These are phyloP conservation scores for Trichomonas gallinae DNA, from an alignment of 208 protist species.

Conservation along the genomic window DNA sequence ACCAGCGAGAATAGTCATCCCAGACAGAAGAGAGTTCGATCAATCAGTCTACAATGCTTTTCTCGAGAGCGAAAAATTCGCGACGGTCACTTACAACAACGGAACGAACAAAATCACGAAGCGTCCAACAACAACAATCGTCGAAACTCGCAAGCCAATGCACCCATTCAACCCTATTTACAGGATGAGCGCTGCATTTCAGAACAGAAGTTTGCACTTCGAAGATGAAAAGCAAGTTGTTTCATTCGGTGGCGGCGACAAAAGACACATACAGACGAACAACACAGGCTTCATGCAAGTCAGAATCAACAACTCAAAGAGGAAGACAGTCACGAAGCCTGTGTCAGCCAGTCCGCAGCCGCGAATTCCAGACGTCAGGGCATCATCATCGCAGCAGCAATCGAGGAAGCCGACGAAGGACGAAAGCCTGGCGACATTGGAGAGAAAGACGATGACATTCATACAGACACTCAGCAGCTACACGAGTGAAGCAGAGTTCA, in stretches of 20 bases:
- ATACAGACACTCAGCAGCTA: not conserved
- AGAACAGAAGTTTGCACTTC: not conserved
- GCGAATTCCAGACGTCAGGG: not conserved
- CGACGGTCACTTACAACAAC: not conserved
- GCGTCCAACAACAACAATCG: not conserved
- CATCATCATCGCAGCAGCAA: not conserved
- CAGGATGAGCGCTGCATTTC: not conserved
- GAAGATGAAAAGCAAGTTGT: not conserved
- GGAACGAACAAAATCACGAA: not conserved
- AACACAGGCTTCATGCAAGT: not conserved
- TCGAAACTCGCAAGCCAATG: not conserved
- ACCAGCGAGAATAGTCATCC: not conserved
- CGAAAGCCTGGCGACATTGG: not conserved
- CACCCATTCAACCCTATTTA: not conserved
- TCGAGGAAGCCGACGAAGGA: not conserved
- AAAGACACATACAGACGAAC: not conserved
- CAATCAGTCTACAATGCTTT: not conserved
- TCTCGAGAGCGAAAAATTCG: not conserved
- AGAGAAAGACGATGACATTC: not conserved
- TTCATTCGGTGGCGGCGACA: not conserved
- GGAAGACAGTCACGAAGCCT: not conserved
- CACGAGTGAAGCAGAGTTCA: not conserved
- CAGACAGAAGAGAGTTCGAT: not conserved
- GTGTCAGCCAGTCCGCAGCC: not conserved
- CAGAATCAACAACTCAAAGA: not conserved